Base-by-base conservation (phyloP, 176 grass and related monocot species). In the Lolium rigidum region DNA sequence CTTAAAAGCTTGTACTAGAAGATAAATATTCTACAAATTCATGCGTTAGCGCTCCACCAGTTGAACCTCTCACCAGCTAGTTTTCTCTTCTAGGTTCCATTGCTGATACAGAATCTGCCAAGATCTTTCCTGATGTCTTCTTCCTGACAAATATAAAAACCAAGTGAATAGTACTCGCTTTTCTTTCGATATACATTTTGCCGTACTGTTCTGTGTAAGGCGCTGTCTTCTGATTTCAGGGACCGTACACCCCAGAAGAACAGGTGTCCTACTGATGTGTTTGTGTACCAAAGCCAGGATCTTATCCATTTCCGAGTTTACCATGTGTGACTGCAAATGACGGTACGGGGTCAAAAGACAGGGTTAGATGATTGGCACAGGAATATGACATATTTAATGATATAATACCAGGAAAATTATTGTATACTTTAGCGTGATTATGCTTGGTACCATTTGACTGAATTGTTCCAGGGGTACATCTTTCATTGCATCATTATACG, bases 61-160 rank as follows among this genome's bases (percentile, higher is more conserved):
- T 69, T 72, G 25, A 56, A 62, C 10, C 15, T 69, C 64, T 58
- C 50, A 79, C 62, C 84, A 56, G 12, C 22, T 63, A 63, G 17
- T 63, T 63, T 68, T 68, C 41, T 85, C 74, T 65, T 57, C 21
- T 54, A 78, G 48, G 47, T 78, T 69, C 14, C 31, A 78, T 78
- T 58, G 18, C 0, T 8, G 77, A 68, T 25, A 50, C 38, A 56
- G 1, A 31, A 78, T 69, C 62, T 13, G 5, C 20, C 15, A 26
- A 56, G 38, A 86, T 79, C 50, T 79, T 86, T 86, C 37, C 62
- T 86, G 64, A 79, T 70, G 51, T 58, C 52, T 47, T 51, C 60
- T 78, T 47, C 75, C 61, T 20, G 15, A 16, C 6, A 3, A 52
- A 73, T 60, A 21, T 8, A 86, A 50, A 80, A 50, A 62, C 73